These are phyloP conservation scores for Debaryomyces subglobosus DNA, from an alignment of 1,139 yeast species.

Conservation along the genomic window DNA sequence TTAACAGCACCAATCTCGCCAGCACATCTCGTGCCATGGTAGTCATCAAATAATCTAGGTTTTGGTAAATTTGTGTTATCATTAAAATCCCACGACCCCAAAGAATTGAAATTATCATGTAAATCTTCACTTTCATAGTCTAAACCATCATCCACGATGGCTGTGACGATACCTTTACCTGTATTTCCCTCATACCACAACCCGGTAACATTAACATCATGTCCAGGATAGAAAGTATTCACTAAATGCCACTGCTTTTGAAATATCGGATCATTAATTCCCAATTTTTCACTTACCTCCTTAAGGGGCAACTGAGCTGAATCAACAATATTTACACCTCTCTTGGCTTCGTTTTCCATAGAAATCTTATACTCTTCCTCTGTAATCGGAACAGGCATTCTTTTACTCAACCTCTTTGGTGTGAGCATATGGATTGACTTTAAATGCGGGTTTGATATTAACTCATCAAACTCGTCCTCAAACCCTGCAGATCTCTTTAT, in stretches of 20 bases:
- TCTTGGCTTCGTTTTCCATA: slow-evolving; percentile 11
- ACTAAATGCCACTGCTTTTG: slow-evolving; percentile 87
- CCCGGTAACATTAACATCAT: slow-evolving; percentile 85
- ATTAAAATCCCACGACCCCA: slow-evolving; percentile 92
- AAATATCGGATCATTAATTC: slow-evolving; percentile 81
- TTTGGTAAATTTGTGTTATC: slow-evolving; percentile 73
- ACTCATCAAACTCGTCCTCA: slow-evolving; percentile 30
- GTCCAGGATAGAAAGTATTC: slow-evolving; percentile 71
- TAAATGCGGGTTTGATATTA: slow-evolving; percentile 31
- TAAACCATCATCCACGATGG: slow-evolving; percentile 92
- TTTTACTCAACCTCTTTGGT: slow-evolving; percentile 48
- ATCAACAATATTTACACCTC: slow-evolving; percentile 37
- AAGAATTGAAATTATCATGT: slow-evolving; percentile 65
- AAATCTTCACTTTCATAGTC: slow-evolving; percentile 81
- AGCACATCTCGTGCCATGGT: slow-evolving; percentile 98
- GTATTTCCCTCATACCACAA: slow-evolving; percentile 84
- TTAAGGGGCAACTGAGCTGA: slow-evolving; percentile 47
- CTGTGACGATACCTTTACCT: slow-evolving; percentile 81
- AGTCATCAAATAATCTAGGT: slow-evolving; percentile 81
- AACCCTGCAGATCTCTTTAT: slow-evolving; percentile 32
- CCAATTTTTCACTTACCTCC: slow-evolving; percentile 54
- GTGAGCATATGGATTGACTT: slow-evolving; percentile 54
- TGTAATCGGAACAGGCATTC: slow-evolving; percentile 43
- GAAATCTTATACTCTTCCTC: slow-evolving; percentile 13
- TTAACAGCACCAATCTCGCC: slow-evolving; percentile 95